Evolutionary conservation across 805 yeast species (phyloP).

Genomic region (Metschnikowia bowlesiae): DNA sequence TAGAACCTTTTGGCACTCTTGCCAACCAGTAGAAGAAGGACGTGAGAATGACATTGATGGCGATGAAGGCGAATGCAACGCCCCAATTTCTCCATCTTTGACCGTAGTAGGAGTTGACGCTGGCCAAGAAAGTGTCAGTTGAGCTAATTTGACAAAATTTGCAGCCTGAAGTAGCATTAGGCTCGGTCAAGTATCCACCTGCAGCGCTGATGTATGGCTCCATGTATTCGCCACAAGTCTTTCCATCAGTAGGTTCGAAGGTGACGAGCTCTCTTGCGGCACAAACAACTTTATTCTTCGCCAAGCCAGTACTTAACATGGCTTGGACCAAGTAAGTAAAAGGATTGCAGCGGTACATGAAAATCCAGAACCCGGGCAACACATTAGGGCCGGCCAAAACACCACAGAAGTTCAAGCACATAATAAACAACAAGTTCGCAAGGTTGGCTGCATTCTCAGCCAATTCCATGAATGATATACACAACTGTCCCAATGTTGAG

Average conservation of each 20-base stretch:
- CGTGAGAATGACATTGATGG: slow-evolving; percentile 29
- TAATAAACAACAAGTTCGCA: slow-evolving; percentile 21
- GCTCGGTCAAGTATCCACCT: slow-evolving; percentile 57
- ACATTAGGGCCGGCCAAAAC: slow-evolving; percentile 52
- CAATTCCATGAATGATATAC: slow-evolving; percentile 20
- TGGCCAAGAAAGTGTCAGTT: slow-evolving; percentile 57
- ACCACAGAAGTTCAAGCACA: slow-evolving; percentile 67
- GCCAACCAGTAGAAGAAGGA: slow-evolving; percentile 52
- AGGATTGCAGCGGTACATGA: slow-evolving; percentile 74
- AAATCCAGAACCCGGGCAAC: slow-evolving; percentile 82
- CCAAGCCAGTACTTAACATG: slow-evolving; percentile 40
- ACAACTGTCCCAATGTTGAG: slow-evolving; percentile 23
- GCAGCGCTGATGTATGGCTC: slow-evolving; percentile 33
- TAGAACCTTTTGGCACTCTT: slow-evolving; percentile 67
- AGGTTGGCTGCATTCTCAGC: slow-evolving; percentile 25
- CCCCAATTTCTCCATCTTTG: slow-evolving; percentile 68
- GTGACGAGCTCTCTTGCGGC: slow-evolving; percentile 23
- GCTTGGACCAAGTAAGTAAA: slow-evolving; percentile 53
- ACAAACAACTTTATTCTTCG: slow-evolving; percentile 48
- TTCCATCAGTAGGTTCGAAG: slow-evolving; percentile 46
- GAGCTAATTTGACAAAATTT: slow-evolving; percentile 51
- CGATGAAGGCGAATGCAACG: slow-evolving; percentile 47
- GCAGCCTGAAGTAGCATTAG: slow-evolving; percentile 55
- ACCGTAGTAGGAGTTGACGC: slow-evolving; percentile 38
- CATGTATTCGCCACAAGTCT: slow-evolving; percentile 60